Percentiles rank a stretch among this genome's conserved stretches.
phyloP scores from a whole-genome alignment of 2,329 filamentous ascomycete species.

The Scytalidium lignicola region DNA sequence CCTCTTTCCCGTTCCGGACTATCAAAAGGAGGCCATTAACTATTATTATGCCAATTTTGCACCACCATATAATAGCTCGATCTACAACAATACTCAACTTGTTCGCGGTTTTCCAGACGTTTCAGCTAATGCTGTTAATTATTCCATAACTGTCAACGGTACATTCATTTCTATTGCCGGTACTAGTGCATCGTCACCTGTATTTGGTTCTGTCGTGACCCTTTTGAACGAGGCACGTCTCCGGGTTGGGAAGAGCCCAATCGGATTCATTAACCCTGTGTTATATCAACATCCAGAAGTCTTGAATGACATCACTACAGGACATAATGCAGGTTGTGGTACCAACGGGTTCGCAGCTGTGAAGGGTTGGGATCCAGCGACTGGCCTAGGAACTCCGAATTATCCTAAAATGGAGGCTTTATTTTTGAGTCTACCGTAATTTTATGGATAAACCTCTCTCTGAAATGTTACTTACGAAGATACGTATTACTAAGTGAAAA shows the following conservation, averaged over 20 bases:
- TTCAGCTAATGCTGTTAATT: conserved; percentile 38
- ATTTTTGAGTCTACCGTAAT: conserved; percentile 21
- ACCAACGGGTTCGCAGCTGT: conserved; percentile 27
- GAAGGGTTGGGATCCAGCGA: conserved; percentile 30
- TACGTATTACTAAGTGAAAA: no score
- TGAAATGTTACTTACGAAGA: no score
- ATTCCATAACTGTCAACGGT: conserved; percentile 40
- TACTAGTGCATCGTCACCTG: conserved; percentile 40
- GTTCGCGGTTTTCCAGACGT: conserved; percentile 44
- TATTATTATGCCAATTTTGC: conserved; percentile 21
- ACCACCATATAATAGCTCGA: conserved; percentile 30
- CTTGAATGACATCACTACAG: conserved; percentile 28
- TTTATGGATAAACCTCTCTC: neutral
- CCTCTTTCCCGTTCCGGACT: conserved; percentile 41
- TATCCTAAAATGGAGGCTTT: conserved; percentile 19
- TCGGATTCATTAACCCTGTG: conserved; percentile 34
- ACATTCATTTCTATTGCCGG: conserved; percentile 40
- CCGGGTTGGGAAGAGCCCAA: conserved; percentile 26
- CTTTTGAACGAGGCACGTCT: conserved; percentile 36
- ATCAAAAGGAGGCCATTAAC: conserved; percentile 33
- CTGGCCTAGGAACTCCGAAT: conserved; percentile 28
- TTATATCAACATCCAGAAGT: conserved; percentile 23
- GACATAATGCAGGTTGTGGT: conserved; percentile 27
- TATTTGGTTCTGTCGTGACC: conserved; percentile 35
- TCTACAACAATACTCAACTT: conserved; percentile 40